A percentile compares a stretch with the other conserved stretches of the same genome.
Conservation (phyloP, 2,329 filamentous ascomycete genomes). For the Ophiostoma sp. region DNA sequence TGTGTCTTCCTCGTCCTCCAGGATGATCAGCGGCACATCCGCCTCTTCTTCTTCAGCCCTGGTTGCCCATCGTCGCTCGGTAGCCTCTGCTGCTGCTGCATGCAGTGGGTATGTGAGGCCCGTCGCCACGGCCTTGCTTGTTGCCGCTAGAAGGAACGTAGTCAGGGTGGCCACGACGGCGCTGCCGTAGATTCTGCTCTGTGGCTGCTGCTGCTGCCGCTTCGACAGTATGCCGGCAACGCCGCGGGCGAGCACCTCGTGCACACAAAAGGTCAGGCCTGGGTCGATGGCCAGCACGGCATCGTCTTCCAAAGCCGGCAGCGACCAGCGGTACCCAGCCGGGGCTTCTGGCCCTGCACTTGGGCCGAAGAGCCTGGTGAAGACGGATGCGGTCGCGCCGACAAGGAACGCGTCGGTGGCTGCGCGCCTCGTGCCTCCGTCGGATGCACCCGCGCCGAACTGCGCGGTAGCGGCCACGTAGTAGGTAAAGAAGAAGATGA, state of each 20-base stretch:
- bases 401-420: slow-evolving; percentile 31
- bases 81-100: slow-evolving; percentile 47
- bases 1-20: background rate
- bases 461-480: slow-evolving; percentile 38
- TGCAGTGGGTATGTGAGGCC: slow-evolving; percentile 79
- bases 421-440: background rate
- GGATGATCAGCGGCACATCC: background rate
- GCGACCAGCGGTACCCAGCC: slow-evolving; percentile 40
- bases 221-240: background rate
- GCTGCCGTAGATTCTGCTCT: slow-evolving; percentile 27
- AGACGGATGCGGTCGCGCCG: slow-evolving; percentile 42
- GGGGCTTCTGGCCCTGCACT: background rate
- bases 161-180: slow-evolving; percentile 28
- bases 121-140: slow-evolving; percentile 72
- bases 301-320: slow-evolving; percentile 70
- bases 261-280: slow-evolving; percentile 77
- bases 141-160: slow-evolving; percentile 56
- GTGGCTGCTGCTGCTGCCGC: slow-evolving; percentile 30
- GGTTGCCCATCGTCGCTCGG: background rate
- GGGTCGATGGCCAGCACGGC: slow-evolving; percentile 80
- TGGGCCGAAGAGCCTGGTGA: slow-evolving; percentile 38
- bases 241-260: slow-evolving; percentile 49
- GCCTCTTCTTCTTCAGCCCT: background rate
- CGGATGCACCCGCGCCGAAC: background rate
- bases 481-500: slow-evolving; percentile 83